Conservation (phyloP, 805 yeast genomes). For the Brettanomyces nanus region DNA sequence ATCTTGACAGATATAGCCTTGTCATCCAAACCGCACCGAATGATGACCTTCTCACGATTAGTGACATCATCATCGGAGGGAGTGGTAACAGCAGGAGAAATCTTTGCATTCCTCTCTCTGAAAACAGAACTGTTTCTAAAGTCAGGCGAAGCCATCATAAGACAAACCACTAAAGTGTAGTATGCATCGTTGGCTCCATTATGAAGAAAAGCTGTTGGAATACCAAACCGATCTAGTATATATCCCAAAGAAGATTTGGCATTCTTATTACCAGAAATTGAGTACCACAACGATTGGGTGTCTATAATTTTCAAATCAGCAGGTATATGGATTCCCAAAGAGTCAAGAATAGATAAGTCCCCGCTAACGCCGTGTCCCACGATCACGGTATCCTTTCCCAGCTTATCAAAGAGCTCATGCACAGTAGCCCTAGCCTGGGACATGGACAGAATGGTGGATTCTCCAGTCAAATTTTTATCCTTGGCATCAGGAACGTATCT, state of each 20-base stretch:
- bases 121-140: slow-evolving; percentile 14
- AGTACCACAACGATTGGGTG: slow-evolving; percentile 21
- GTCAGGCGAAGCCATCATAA: slow-evolving; percentile 21
- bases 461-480: slow-evolving; percentile 20
- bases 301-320: slow-evolving; percentile 20
- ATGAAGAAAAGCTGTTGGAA: slow-evolving; percentile 24
- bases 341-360: slow-evolving; percentile 17
- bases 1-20: background rate
- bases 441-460: slow-evolving; percentile 16
- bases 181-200: slow-evolving; percentile 28
- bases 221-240: slow-evolving; percentile 19
- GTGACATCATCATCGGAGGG: background rate
- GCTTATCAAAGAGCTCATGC: slow-evolving; percentile 8
- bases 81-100: no score
- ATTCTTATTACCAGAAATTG: slow-evolving; percentile 9
- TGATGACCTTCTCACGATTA: background rate
- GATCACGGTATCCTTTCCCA: slow-evolving; percentile 13
- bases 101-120: no score
- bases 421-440: slow-evolving; percentile 12
- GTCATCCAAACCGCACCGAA: background rate
- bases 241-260: slow-evolving; percentile 16
- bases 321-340: slow-evolving; percentile 13
- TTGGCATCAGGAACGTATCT: slow-evolving; percentile 23
- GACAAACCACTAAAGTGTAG: slow-evolving; percentile 20
- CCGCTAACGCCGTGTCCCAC: slow-evolving; percentile 25